Base-by-base conservation (phyloP, 345 rosid genomes). In the Eucalyptus shirleyi region DNA sequence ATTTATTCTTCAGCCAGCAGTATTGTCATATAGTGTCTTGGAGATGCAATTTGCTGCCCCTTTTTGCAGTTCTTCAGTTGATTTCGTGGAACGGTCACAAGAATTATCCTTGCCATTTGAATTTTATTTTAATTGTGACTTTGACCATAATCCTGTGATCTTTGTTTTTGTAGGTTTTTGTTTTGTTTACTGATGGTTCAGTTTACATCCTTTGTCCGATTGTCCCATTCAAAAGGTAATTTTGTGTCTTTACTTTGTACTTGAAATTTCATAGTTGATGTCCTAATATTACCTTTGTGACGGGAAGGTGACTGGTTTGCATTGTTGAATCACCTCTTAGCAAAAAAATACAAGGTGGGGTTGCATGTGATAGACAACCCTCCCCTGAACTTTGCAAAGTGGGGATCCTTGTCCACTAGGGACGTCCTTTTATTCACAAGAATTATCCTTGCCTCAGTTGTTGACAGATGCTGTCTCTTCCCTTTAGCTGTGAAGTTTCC, bases 191-290 rank as follows among this genome's bases (percentile, higher is more conserved):
- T 86, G 99, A 98, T 90, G 99, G 99, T 60, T 96, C 98, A 83
- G 86, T 96, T 86, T 97, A 95, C 93, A 93, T 98, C 90, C 93
- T 97, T 83, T 96, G 99, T 93, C 99, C 99, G 28, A 89, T 96
- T 91, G 95, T 94, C 92, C 99, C 99, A 65, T 98, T 97, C 92
- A 96, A 99, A 93, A 97, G 99, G 99, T 98, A 32, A 9, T 86
- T 86, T 86, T 90, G 55, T 44, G 55, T 87, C 42, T 62, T 89
- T 69, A 42, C 24, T 77, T 77, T 77, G 83, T 77, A 77, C 83
- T 37, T 12, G 28, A 77, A 40, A 40, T 77, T 37, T 77, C 85
- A 77, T 40, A 77, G 85, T 37, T 5, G 16, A 77, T 77, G 85
- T 77, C 85, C 24, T 40, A 40, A 77, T 12, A 77, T 77, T 77